phyloP scores from a whole-genome alignment of 805 yeast species.

The Priceomyces fermenticarens region DNA sequence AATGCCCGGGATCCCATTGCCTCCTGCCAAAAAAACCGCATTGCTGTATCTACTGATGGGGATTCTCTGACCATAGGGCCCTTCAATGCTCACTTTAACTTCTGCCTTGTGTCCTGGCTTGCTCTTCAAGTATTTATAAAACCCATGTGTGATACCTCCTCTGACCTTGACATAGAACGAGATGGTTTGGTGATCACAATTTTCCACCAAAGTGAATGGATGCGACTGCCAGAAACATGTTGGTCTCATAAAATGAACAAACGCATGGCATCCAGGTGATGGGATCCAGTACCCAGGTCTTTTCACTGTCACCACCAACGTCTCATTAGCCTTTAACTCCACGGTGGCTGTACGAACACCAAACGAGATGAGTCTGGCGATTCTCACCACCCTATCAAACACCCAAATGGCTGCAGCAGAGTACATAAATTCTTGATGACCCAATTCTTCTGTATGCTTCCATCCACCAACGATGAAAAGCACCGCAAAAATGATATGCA shows the following conservation, averaged over 20 bases:
- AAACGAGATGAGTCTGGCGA: conserved; percentile 25
- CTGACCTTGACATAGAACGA: conserved; percentile 46
- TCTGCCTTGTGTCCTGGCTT: conserved; percentile 29
- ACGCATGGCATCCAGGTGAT: conserved; percentile 38
- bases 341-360: conserved; percentile 35
- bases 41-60: conserved; percentile 31
- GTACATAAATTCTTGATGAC: conserved; percentile 19
- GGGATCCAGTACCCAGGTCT: conserved; percentile 48
- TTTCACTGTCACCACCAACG: conserved; percentile 44
- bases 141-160: conserved; percentile 38
- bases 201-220: conserved; percentile 38
- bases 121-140: conserved; percentile 27
- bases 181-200: conserved; percentile 32
- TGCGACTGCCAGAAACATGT: conserved; percentile 45
- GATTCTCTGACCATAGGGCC: conserved; percentile 35
- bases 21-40: conserved; percentile 32
- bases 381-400: conserved; percentile 31
- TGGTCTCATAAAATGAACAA: conserved; percentile 36
- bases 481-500: conserved; percentile 25
- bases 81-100: conserved; percentile 34
- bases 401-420: conserved; percentile 36
- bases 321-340: conserved; percentile 34
- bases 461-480: conserved; percentile 55
- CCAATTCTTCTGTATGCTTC: conserved; percentile 44
- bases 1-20: conserved; percentile 42